These are phyloP conservation scores for Penicillium soppii DNA, from an alignment of 495 filamentous ascomycete species.

Conservation along the genomic window DNA sequence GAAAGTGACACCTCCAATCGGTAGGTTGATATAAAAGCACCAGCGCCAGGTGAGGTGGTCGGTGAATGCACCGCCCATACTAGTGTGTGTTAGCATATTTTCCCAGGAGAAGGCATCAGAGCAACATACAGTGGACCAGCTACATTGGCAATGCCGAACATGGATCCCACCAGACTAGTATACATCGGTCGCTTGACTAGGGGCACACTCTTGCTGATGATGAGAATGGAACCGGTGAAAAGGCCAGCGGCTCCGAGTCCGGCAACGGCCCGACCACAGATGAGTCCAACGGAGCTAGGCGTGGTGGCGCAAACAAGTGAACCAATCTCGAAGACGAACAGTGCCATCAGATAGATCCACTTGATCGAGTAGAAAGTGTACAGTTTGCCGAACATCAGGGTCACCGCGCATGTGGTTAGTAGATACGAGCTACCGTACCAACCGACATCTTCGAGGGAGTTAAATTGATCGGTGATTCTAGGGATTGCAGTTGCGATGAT, in stretches of 20 bases:
- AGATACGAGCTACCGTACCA: constrained; percentile 76
- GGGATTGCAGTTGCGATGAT: constrained; percentile 87
- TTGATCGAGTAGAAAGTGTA: constrained; percentile 81
- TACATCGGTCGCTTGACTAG: constrained; percentile 69
- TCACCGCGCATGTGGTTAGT: constrained; percentile 70
- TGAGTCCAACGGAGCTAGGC: constrained; percentile 70
- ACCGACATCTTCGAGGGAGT: constrained; percentile 71
- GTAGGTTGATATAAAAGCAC: constrained; percentile 67
- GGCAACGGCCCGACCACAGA: constrained; percentile 81
- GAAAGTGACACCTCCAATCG: constrained; percentile 65
- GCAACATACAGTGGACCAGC: constrained; percentile 61
- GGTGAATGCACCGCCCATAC: constrained; percentile 59
- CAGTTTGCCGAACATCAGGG: constrained; percentile 72
- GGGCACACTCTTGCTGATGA: constrained; percentile 74
- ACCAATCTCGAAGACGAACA: constrained; percentile 82
- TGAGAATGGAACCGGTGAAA: constrained; percentile 78
- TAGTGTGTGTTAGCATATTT: background rate
- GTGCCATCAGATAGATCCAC: constrained; percentile 66
- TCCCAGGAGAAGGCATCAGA: background rate
- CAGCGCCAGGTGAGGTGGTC: constrained; percentile 60
- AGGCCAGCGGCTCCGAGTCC: constrained; percentile 83
- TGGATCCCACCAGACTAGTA: constrained; percentile 70
- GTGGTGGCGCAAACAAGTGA: constrained; percentile 79
- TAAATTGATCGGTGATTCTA: constrained; percentile 77
- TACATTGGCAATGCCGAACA: constrained; percentile 79